phyloP scores from a whole-genome alignment of 495 filamentous ascomycete genomes.

The Sphaerosporella brunnea region DNA sequence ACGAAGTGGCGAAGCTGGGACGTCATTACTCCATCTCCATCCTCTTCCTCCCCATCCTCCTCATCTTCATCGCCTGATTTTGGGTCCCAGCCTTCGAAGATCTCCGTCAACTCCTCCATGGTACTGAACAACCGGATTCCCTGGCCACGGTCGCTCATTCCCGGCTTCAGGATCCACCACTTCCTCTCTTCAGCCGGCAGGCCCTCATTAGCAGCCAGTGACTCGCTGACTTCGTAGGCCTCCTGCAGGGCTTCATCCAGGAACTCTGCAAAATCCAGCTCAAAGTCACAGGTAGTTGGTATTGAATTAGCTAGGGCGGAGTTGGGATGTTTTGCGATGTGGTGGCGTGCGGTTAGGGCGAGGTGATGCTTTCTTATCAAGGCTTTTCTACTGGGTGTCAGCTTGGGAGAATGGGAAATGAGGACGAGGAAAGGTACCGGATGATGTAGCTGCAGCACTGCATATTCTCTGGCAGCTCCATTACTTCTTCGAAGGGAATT shows the following conservation, averaged over 20 bases:
- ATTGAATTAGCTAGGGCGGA: conserved; percentile 49
- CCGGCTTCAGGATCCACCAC: conserved; percentile 97
- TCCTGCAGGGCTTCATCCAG: conserved; percentile 83
- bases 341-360: conserved; percentile 55
- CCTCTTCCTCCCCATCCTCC: conserved; percentile 7
- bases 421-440: conserved; percentile 14
- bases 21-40: conserved; percentile 39
- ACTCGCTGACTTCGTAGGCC: conserved; percentile 67
- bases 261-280: conserved; percentile 92
- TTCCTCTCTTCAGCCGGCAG: conserved; percentile 38
- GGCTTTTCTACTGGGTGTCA: conserved; percentile 47
- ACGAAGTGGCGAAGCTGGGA: conserved; percentile 92
- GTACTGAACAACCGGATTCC: conserved; percentile 77
- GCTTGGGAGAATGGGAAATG: background rate
- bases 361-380: conserved; percentile 95
- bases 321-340: conserved; percentile 63
- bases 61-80: conserved; percentile 39
- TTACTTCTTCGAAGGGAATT: conserved; percentile 59
- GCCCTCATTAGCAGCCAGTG: conserved; percentile 44
- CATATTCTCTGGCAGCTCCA: conserved; percentile 37
- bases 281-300: conserved; percentile 61
- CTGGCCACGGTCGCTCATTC: conserved; percentile 92
- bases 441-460: conserved; percentile 75
- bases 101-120: conserved; percentile 56
- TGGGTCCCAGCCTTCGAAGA: conserved; percentile 77